Evolutionary conservation across 2,329 filamentous ascomycete species (phyloP), one percentile per base, ranked within the genome.

Genomic region (Cladobotryum mycophilum): DNA sequence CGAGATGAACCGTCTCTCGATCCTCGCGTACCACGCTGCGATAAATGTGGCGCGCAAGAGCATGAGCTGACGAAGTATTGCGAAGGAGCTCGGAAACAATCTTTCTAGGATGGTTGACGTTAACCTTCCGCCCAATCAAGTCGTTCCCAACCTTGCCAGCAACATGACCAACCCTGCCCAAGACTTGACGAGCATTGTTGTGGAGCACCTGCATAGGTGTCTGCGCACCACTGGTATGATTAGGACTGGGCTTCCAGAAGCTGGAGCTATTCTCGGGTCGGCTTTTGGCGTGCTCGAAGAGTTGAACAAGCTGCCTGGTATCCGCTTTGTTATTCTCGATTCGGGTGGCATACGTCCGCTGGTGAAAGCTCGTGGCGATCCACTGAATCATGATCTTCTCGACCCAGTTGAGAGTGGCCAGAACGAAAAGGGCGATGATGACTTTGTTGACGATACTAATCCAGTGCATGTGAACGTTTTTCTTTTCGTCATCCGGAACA

Each of bases 321-420:
- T 95, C 88, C 56, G 91, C 89, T 65, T 95, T 95, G 74, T 96
- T 95, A 67, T 92, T 78, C 55, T 93, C 89, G 60, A 96, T 96
- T 14, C 92, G 79, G 59, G 92, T 89, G 20, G 88, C 84, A 62
- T 97, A 97, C 0, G 92, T 96, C 41, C 92, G 81, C 52, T 88
- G 76, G 66, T 97, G 92, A 69, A 97, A 97, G 55, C 86, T 90
- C 52, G 91, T 91, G 33, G 92, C 91, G 58, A 97, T 95, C 70
- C 95, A 85, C 64, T 96, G 91, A 49, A 96, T 95, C 58, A 95
- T 80, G 53, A 96, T 87, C 74, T 96, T 97, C 68, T 96, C 91
- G 47, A 86, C 76, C 53, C 93, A 86, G 68, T 97, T 96, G 55
- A 96, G 74, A 3, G 83, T 75, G 0, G 84, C 80, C 54, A 88